Evolutionary conservation across 2,329 filamentous ascomycete species (phyloP).

Genomic region (Cladosporium cucumerinum): DNA sequence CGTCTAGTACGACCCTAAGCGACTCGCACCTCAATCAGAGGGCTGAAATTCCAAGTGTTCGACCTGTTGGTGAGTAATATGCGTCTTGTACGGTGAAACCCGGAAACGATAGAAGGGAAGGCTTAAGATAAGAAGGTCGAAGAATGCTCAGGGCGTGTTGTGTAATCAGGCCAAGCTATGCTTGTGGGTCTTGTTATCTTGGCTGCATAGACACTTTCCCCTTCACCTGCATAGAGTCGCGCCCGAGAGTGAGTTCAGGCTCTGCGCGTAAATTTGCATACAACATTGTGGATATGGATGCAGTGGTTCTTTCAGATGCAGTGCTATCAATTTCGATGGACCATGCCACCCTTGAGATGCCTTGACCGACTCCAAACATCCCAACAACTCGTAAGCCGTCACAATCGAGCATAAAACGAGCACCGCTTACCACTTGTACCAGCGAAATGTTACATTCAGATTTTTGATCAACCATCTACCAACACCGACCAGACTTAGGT

Average conservation of each 20-base stretch:
- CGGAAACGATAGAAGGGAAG: not conserved
- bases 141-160: not conserved
- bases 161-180: not conserved
- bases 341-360: not conserved
- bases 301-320: not conserved
- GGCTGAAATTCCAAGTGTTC: too few relatives aligned
- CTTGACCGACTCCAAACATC: not conserved
- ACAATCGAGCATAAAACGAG: not conserved
- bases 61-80: not conserved
- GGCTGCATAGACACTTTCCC: not conserved
- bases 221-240: not conserved
- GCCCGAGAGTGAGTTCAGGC: not conserved
- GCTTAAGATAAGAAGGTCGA: not conserved
- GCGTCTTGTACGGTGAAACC: not conserved
- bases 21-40: too few relatives aligned
- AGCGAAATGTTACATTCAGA: not conserved
- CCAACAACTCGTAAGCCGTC: not conserved
- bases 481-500: not conserved
- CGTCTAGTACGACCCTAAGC: not conserved
- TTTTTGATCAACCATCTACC: not conserved
- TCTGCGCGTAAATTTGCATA: not conserved
- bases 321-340: not conserved
- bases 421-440: not conserved
- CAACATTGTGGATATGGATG: not conserved
- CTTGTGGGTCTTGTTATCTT: slow-evolving; percentile 2